Evolutionary conservation across 2,329 filamentous ascomycete species (phyloP), one percentile per base, ranked within the genome.

Genomic region (Fusarium miscanthi): DNA sequence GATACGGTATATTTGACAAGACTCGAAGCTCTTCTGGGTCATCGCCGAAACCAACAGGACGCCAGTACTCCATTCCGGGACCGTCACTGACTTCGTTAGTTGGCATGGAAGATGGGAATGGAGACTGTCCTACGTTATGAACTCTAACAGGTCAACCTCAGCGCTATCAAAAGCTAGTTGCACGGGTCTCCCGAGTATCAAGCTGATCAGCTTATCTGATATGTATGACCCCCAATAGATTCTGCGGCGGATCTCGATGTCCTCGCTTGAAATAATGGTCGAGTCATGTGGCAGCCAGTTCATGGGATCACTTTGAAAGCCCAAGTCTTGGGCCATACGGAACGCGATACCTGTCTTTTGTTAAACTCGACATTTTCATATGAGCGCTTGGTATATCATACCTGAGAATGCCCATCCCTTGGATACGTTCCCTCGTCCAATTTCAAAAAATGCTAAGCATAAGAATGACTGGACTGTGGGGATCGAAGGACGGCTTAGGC

Each of bases 221-320:
- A 63, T 60, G 9, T 63, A 63, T 9, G 27, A 59, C 1, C 59
- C 59, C 59, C 59, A 63, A 2, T 63, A 63, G 3, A 63, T 59
- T 23, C 59, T 46, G 5, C 59, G 52, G 3, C 59, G 59, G 1
- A 62, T 46, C 31, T 62, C 59, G 1, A 62, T n/a, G 19, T 62
- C 59, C 2, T 62, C 59, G 8, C 35, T 59, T 25, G 59, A 40
- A 7, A 59, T 30, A 4, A 62, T 23, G 10, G 59, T 48, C 11
- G 59, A 59, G 13, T 62, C 59, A 1, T 62, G 52, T 4, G 52
- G 52, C 6, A 62, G 33, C 59, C 59, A 62, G 1, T 62, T 59
- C 52, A 62, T 27, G 6, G 59, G 59, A 30, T 62, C 59, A n/a
- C 35, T 59, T 6, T 62, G 59, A 40, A 59, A 62, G 0, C 59